Base-by-base conservation (phyloP, 2,329 filamentous ascomycete genomes). In the Alternaria hordeiaustralica region DNA sequence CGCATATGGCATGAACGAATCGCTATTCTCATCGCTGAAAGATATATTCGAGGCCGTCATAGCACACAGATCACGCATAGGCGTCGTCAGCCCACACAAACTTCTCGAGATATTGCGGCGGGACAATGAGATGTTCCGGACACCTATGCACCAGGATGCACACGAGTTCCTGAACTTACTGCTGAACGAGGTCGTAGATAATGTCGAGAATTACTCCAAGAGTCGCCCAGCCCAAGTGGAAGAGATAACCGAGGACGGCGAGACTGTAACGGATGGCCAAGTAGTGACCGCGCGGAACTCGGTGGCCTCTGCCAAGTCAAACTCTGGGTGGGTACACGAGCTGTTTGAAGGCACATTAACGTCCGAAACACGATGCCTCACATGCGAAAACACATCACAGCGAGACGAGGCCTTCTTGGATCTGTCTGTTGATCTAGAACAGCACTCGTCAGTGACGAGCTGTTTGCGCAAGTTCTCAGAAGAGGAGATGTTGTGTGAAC, bases 71-170 rank as follows among this genome's bases (percentile, higher is more conserved):
- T 92, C 92, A 44, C 89, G 94, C 60, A 96, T 92, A 7, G 96
- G 96, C 15, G 93, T 99, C 11, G 87, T 98, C 45, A 97, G 94
- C 75, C 96, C 96, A 2, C 90, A 95, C 73, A 91, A 94, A 66
- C 97, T 99, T 68, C 85, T 99, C 36, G 95, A 99, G 76, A 94
- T 97, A 25, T 89, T 99, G 75, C 93, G 94, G 76, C 89, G 92
- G 66, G 93, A 98, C 73, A 97, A 99, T 78, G 96, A 99, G 79
- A 94, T 97, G 91, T 99, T 99, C 75, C 90, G 94, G 62, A 95
- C 94, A 43, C 92, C 94, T 5, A 97, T 97, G 92, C 96, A 99
- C 79, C 96, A 99, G 78, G 96, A 99, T 78, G 96, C 96, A 1
- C 96, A 99, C 79, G 96, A 99, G 77, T 99, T 99, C 71, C 88